These are phyloP conservation scores for Zasmidium citrigriseum DNA, from an alignment of 2,329 filamentous ascomycete species.

Conservation along the genomic window DNA sequence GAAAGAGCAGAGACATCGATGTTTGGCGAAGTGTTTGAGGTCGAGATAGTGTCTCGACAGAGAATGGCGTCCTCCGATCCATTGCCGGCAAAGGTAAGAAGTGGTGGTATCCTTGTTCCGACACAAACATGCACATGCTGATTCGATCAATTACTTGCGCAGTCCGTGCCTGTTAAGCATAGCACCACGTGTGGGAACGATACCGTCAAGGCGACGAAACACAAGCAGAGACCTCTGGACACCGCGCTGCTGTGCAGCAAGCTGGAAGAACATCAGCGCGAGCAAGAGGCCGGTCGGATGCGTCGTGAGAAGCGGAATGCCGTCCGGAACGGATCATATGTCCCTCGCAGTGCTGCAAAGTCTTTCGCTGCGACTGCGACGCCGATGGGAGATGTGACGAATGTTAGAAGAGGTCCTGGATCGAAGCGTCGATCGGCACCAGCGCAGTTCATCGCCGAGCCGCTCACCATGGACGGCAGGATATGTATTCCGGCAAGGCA, in stretches of 20 bases:
- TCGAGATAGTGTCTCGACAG: neutral
- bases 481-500: neutral
- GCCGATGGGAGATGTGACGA: neutral
- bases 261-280: constrained; percentile 19
- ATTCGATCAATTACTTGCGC: constrained; percentile 1
- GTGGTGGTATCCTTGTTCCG: neutral
- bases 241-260: constrained; percentile 21
- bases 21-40: constrained; percentile 3
- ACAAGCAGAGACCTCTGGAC: constrained; percentile 13
- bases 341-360: constrained; percentile 19
- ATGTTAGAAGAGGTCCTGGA: neutral
- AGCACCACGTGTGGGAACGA: neutral
- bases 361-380: constrained; percentile 20
- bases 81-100: constrained; percentile 6
- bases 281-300: constrained; percentile 17
- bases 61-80: constrained; percentile 6
- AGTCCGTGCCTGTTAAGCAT: neutral
- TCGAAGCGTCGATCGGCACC: constrained; percentile 1
- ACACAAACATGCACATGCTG: neutral
- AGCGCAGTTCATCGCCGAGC: neutral
- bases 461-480: constrained; percentile 1
- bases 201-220: constrained; percentile 1
- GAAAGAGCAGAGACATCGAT: neutral
- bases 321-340: constrained; percentile 10
- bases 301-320: constrained; percentile 16